These are phyloP conservation scores for Trametes hirsuta DNA, from an alignment of 1,284 basidiomycete genomes.

Conservation along the genomic window DNA sequence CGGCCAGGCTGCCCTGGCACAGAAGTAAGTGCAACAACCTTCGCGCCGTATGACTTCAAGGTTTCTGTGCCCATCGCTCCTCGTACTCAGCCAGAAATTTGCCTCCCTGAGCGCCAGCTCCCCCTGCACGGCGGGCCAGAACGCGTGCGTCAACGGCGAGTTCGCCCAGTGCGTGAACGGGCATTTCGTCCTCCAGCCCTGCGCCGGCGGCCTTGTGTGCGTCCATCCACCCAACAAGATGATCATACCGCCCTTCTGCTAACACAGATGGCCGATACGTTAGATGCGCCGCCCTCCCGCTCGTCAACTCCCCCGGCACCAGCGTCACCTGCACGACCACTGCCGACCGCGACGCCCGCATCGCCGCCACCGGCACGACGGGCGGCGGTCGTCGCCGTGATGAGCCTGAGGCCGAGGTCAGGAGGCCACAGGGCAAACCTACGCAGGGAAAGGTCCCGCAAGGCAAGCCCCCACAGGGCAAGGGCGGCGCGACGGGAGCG, in stretches of 20 bases:
- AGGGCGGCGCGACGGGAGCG: background rate
- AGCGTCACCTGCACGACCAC: slow-evolving; percentile 50
- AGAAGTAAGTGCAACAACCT: slow-evolving; percentile 45
- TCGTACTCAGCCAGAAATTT: slow-evolving; percentile 45
- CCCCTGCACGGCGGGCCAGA: slow-evolving; percentile 46
- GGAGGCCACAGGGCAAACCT: background rate
- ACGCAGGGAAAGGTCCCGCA: background rate
- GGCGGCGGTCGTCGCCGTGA: background rate
- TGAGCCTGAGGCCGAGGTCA: background rate
- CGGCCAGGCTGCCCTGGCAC: slow-evolving; percentile 54
- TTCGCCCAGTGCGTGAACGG: slow-evolving; percentile 59
- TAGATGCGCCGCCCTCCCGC: slow-evolving; percentile 59
- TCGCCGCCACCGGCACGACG: slow-evolving; percentile 43
- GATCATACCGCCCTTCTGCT: background rate
- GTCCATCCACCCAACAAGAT: slow-evolving; percentile 20
- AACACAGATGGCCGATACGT: background rate
- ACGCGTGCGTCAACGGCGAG: slow-evolving; percentile 47
- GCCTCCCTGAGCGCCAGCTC: slow-evolving; percentile 43
- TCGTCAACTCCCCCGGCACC: slow-evolving; percentile 47
- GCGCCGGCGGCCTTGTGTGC: slow-evolving; percentile 46
- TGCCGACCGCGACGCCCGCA: slow-evolving; percentile 42
- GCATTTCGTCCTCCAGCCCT: slow-evolving; percentile 47
- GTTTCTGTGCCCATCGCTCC: too few relatives aligned
- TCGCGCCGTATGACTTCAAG: slow-evolving; percentile 5
- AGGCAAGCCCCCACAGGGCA: background rate